These are phyloP conservation scores for Sporobolomyces phaffii DNA, from an alignment of 768 basidiomycete species.

Conservation along the genomic window DNA sequence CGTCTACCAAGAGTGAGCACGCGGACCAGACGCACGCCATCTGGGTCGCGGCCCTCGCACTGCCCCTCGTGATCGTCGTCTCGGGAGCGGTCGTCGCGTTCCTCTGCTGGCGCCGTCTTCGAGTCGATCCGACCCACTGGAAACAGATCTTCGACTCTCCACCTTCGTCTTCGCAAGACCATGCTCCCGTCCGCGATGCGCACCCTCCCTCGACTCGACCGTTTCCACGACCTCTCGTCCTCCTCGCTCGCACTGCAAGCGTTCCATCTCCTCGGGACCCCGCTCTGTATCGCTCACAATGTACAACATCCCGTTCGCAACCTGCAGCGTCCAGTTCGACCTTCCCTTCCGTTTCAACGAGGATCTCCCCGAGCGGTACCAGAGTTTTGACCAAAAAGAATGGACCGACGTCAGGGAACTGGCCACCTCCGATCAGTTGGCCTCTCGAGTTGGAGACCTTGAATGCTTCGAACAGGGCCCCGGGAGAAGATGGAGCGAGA, in stretches of 20 bases:
- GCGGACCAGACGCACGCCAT: not conserved
- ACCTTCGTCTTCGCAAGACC: not conserved
- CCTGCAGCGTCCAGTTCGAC: not conserved
- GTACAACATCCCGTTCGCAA: too few relatives aligned
- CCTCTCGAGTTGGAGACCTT: not conserved
- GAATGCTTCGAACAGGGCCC: not conserved
- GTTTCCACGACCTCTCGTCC: not conserved
- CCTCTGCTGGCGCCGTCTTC: conserved; percentile 7
- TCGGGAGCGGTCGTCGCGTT: not conserved
- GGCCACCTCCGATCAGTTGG: conserved; percentile 6
- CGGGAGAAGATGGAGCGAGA: not conserved
- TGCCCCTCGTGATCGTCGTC: not conserved
- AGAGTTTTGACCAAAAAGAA: not conserved
- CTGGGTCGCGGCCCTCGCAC: not conserved
- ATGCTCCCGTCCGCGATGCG: not conserved
- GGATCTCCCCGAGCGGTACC: not conserved
- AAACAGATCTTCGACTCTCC: not conserved
- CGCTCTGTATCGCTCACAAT: too few relatives aligned
- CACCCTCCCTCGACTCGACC: conserved; percentile 2
- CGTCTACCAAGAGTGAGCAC: not conserved
- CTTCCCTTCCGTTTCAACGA: conserved; percentile 2
- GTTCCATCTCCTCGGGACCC: not conserved
- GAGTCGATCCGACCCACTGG: not conserved
- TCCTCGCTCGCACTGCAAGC: not conserved
- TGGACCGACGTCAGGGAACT: not conserved